These are phyloP conservation scores for Colletotrichum eleusines DNA, from an alignment of 2,329 filamentous ascomycete genomes.

Conservation along the genomic window DNA sequence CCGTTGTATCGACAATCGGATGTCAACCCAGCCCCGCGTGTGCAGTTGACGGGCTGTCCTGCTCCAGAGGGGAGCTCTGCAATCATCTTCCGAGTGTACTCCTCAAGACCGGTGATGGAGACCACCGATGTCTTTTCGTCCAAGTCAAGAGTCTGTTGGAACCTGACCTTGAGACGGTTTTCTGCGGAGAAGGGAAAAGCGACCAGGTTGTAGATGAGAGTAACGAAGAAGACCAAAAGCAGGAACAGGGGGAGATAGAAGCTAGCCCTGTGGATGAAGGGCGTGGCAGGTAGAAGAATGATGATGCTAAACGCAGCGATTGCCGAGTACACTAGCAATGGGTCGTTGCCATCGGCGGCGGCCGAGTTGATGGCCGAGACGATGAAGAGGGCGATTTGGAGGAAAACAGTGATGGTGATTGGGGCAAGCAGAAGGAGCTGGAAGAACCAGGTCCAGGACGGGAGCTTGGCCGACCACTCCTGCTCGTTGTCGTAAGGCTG, in stretches of 20 bases:
- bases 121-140: slow-evolving; percentile 74
- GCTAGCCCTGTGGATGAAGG: slow-evolving; percentile 88
- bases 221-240: slow-evolving; percentile 74
- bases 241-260: slow-evolving; percentile 85
- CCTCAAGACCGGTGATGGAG: slow-evolving; percentile 76
- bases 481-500: slow-evolving; percentile 79
- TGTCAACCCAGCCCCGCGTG: slow-evolving; percentile 59
- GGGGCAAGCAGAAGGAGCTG: slow-evolving; percentile 87
- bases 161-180: slow-evolving; percentile 87
- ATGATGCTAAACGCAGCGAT: slow-evolving; percentile 77
- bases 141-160: slow-evolving; percentile 84
- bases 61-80: slow-evolving; percentile 76
- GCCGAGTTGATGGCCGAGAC: slow-evolving; percentile 83
- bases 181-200: slow-evolving; percentile 89
- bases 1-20: slow-evolving; percentile 79
- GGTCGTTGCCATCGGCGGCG: slow-evolving; percentile 82
- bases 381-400: slow-evolving; percentile 79
- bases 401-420: slow-evolving; percentile 80
- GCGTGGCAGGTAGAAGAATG: slow-evolving; percentile 80
- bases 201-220: slow-evolving; percentile 83
- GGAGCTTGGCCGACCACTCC: slow-evolving; percentile 83
- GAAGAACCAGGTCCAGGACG: slow-evolving; percentile 87
- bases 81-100: slow-evolving; percentile 76
- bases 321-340: slow-evolving; percentile 78
- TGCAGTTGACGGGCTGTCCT: slow-evolving; percentile 70